A percentile compares a stretch with the other conserved stretches of the same genome.
Conservation (phyloP, 768 basidiomycete species). For the Mycena epipterygia region DNA sequence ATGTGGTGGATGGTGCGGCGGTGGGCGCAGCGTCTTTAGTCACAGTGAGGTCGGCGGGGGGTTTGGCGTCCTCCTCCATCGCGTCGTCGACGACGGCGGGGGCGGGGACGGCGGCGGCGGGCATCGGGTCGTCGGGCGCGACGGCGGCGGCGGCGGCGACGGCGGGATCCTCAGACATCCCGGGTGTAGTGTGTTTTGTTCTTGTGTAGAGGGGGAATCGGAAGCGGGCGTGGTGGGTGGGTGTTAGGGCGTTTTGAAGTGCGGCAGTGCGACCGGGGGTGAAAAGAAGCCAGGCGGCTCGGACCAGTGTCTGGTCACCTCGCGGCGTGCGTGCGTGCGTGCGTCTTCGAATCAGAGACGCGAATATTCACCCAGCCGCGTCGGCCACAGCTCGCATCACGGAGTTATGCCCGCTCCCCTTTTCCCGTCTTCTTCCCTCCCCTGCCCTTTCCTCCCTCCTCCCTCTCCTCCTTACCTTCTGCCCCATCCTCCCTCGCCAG, state of each 20-base stretch:
- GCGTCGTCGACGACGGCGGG: not conserved
- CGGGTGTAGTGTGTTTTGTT: not conserved
- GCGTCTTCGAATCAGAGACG: not conserved
- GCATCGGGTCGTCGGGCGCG: not conserved
- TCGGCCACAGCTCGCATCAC: not conserved
- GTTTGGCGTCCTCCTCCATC: not conserved
- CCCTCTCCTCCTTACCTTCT: no score
- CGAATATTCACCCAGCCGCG: not conserved
- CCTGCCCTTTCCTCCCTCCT: no score
- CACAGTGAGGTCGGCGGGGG: no score
- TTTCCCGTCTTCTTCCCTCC: no score
- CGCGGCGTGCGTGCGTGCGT: not conserved
- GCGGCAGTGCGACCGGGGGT: no score
- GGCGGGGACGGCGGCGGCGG: not conserved
- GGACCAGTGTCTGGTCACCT: no score
- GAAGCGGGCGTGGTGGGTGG: not conserved
- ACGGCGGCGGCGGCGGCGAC: not conserved
- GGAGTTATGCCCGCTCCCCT: no score
- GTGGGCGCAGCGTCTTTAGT: no score
- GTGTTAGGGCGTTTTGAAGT: not conserved
- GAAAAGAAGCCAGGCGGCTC: constrained; percentile 1
- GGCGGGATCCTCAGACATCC: no score
- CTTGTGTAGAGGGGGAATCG: not conserved
- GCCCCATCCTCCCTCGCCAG: no score
- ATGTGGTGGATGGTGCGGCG: no score